Conservation (phyloP, 1,284 basidiomycete species). For the Trichosporon coremiiforme region DNA sequence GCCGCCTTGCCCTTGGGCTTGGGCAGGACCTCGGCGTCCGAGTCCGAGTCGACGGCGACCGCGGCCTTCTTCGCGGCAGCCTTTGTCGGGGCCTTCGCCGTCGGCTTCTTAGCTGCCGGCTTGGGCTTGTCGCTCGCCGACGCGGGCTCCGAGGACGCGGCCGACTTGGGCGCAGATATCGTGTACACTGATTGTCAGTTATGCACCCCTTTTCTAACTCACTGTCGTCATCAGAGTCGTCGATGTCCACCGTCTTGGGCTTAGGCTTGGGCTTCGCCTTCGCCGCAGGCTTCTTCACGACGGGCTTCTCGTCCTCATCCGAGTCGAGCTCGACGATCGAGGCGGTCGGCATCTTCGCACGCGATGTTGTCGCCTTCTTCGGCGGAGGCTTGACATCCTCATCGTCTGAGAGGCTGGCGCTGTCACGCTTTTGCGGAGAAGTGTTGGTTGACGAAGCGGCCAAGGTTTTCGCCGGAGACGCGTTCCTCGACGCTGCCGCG, state of each 20-base stretch:
- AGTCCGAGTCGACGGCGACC: slow-evolving; percentile 23
- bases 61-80: slow-evolving; percentile 22
- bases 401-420: slow-evolving; percentile 38
- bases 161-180: slow-evolving; percentile 41
- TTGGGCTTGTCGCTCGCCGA: slow-evolving; percentile 27
- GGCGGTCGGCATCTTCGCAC: not conserved
- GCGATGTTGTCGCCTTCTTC: slow-evolving; percentile 33
- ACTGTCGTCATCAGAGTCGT: slow-evolving; percentile 65
- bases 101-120: slow-evolving; percentile 40
- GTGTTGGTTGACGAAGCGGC: slow-evolving; percentile 24
- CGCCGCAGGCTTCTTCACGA: slow-evolving; percentile 54
- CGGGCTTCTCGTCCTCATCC: slow-evolving; percentile 10
- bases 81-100: slow-evolving; percentile 20
- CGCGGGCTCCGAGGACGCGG: slow-evolving; percentile 21
- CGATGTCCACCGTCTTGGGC: slow-evolving; percentile 59
- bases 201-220: slow-evolving; percentile 21
- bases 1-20: slow-evolving; percentile 30
- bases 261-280: slow-evolving; percentile 57
- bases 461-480: slow-evolving; percentile 26
- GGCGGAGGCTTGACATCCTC: slow-evolving; percentile 37
- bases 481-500: not conserved
- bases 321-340: slow-evolving; percentile 10
- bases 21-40: slow-evolving; percentile 27
- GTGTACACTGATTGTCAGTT: slow-evolving; percentile 39
- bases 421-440: slow-evolving; percentile 30